A percentile compares a stretch with the other conserved stretches of the same genome.
These are phyloP conservation scores for Papilionanthe hybrid DNA, from an alignment of 116 monocot genomes.

Conservation along the genomic window DNA sequence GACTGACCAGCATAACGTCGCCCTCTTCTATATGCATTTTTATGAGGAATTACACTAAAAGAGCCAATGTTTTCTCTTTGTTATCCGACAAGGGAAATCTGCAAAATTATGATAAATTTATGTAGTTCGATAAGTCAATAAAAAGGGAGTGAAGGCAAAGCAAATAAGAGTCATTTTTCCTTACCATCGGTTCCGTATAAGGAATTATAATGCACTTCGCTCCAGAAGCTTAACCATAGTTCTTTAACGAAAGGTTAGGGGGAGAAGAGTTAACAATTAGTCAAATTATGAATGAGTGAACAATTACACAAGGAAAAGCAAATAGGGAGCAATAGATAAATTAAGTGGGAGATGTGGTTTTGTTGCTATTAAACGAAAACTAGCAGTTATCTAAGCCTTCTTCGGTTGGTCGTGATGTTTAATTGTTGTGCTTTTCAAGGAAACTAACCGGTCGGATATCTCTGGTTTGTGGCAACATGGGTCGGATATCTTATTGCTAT, in stretches of 20 bases:
- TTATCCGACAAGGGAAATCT: slow-evolving; percentile 56
- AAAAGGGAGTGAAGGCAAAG: not conserved
- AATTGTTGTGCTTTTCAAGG: too few species aligned
- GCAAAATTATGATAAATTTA: slow-evolving; percentile 1
- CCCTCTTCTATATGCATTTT: too few species aligned
- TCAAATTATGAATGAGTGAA: not conserved
- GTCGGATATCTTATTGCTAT: not conserved
- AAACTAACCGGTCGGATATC: too few species aligned
- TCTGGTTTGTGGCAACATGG: not conserved
- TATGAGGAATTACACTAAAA: slow-evolving; percentile 27
- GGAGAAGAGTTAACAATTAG: not conserved
- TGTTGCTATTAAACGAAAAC: too few species aligned
- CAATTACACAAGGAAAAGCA: not conserved
- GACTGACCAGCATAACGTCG: too few species aligned
- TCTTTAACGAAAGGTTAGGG: slow-evolving; percentile 21
- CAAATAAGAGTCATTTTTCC: not conserved
- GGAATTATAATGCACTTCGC: slow-evolving; percentile 91
- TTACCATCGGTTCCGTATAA: slow-evolving; percentile 70
- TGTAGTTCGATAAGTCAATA: not conserved
- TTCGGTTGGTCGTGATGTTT: too few species aligned
- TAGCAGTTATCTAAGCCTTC: too few species aligned
- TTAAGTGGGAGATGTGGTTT: too few species aligned
- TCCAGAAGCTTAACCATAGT: slow-evolving; percentile 87
- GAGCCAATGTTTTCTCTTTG: slow-evolving; percentile 71
- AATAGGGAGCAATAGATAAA: too few species aligned